Base-by-base conservation (phyloP, 768 basidiomycete species). In the Lactarius sanguifluus region DNA sequence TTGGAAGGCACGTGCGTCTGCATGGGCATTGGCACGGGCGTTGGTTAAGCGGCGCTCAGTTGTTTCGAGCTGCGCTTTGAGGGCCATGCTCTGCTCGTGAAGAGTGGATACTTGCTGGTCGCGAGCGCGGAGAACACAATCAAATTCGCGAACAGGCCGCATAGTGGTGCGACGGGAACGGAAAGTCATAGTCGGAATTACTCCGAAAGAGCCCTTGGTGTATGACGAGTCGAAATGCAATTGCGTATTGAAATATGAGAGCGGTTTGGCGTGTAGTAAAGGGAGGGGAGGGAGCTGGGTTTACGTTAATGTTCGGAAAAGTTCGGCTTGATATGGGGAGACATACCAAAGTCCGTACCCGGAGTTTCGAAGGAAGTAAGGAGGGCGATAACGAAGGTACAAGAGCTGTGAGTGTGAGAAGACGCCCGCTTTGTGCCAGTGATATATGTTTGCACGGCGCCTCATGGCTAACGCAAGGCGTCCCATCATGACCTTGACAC, bases 401-500 rank as follows among this genome's bases (percentile, higher is more conserved):
- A 25, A 47, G 62, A 57, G 58, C n/a, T 47, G n/a, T 50, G 59
- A 43, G 59, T 34, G 34, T 47, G 54, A 61, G 38, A 34, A 34
- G 45, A 43, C 45, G 57, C 57, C 61, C 50, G 15, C 8, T n/a
- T 9, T 25, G 30, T 62, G 30, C 56, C 41, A 25, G 34, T 52
- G 38, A 62, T 67, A 69, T 67, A 67, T 59, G 61, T 63, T 56
- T 41, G 43, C 41, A 20, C 34, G 34, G n/a, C 43, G 61, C 68
- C 68, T 69, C 68, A 61, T 68, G 69, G 55, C 13, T 40, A 61
- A 59, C 25, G 60, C 66, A 60, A 69, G 69, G 67, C 62, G 67
- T 64, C 45, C 36, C 62, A 69, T 67, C 62, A 69, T 67, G 60
- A 38, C 38, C 57, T 36, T 63, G 43, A 59, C 66, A 67, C 66